Conservation (phyloP, 768 basidiomycete species). For the Antrodiella citrinella region DNA sequence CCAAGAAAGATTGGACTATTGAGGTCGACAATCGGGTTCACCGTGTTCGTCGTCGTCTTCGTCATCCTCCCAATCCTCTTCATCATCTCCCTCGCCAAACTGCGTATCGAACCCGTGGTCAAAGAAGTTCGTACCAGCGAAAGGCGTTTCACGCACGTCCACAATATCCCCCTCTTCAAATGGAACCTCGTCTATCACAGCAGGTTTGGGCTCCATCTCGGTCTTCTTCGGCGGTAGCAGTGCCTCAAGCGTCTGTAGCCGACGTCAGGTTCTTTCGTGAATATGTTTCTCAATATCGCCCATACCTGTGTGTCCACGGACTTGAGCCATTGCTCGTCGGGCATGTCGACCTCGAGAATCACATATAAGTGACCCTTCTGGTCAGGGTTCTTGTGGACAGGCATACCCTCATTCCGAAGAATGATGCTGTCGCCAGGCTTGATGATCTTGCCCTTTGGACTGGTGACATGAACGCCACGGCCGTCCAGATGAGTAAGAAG, state of each 20-base stretch:
- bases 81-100: constrained; percentile 60
- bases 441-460: constrained; percentile 70
- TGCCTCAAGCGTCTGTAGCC: constrained; percentile 46
- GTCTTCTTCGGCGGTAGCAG: constrained; percentile 70
- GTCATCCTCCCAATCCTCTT: constrained; percentile 65
- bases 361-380: constrained; percentile 78
- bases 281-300: neutral
- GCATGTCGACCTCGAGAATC: constrained; percentile 85
- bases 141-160: constrained; percentile 77
- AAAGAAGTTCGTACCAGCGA: constrained; percentile 71
- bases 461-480: constrained; percentile 74
- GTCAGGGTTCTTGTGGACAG: constrained; percentile 54
- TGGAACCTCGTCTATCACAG: constrained; percentile 57
- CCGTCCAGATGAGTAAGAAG: constrained; percentile 90
- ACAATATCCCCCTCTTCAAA: constrained; percentile 74
- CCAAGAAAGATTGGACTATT: constrained; percentile 8
- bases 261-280: neutral
- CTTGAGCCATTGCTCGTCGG: constrained; percentile 66
- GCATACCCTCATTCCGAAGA: constrained; percentile 87
- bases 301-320: constrained; percentile 54
- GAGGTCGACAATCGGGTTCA: constrained; percentile 25
- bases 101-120: constrained; percentile 60
- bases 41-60: constrained; percentile 60
- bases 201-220: constrained; percentile 66
- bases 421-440: constrained; percentile 67